Conservation (phyloP, 768 basidiomycete species). For the Calocybe indica region DNA sequence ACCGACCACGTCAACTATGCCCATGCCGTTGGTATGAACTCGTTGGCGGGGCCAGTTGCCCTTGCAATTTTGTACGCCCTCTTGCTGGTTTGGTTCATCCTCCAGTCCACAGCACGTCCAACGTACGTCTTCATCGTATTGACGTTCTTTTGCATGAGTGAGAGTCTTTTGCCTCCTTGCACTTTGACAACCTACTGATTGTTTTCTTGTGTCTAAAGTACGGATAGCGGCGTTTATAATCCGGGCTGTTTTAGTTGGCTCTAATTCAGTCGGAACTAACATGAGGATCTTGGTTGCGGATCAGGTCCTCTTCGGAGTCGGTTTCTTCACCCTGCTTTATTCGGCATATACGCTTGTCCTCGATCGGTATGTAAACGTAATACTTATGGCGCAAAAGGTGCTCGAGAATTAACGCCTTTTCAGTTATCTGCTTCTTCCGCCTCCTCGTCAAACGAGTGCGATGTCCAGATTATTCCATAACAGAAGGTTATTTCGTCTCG, state of each 20-base stretch:
- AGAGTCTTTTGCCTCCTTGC: not conserved
- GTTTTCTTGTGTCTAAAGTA: slow-evolving; percentile 8
- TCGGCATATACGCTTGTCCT: slow-evolving; percentile 26
- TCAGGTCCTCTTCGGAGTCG: slow-evolving; percentile 21
- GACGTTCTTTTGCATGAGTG: slow-evolving; percentile 21
- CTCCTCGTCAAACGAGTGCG: too few relatives aligned
- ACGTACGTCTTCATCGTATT: slow-evolving; percentile 20
- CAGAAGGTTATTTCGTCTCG: slow-evolving; percentile 12
- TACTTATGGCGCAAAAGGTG: too few relatives aligned
- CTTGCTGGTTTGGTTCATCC: slow-evolving; percentile 14
- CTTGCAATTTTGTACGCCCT: slow-evolving; percentile 20
- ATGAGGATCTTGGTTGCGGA: slow-evolving; percentile 19
- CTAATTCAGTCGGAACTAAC: slow-evolving; percentile 17
- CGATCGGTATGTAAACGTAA: slow-evolving; percentile 18
- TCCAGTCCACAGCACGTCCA: slow-evolving; percentile 11
- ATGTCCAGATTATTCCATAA: slow-evolving; percentile 7
- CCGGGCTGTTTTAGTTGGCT: slow-evolving; percentile 18
- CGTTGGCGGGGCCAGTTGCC: slow-evolving; percentile 16
- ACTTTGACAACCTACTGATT: not conserved
- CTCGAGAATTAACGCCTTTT: too few relatives aligned
- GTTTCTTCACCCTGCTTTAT: slow-evolving; percentile 27
- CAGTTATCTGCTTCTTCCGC: too few relatives aligned
- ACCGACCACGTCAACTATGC: slow-evolving; percentile 12
- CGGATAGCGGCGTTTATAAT: slow-evolving; percentile 22
- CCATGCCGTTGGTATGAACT: slow-evolving; percentile 10